Conservation (phyloP, 768 basidiomycete species). For the Psilocybe azurescens region DNA sequence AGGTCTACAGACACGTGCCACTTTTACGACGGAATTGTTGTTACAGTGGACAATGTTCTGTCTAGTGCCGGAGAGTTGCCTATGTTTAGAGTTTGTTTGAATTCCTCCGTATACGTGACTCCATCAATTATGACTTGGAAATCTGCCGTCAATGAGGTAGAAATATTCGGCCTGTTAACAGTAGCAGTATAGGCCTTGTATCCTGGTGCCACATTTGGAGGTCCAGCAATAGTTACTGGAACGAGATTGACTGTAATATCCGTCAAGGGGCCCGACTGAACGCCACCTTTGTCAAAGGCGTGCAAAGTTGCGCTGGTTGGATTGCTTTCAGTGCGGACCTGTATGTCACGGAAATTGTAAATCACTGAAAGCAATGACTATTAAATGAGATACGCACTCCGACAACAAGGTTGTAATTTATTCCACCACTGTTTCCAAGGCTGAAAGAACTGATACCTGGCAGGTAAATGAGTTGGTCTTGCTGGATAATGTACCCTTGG, state of each 20-base stretch:
- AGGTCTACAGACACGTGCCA: not conserved
- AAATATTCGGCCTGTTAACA: constrained; percentile 30
- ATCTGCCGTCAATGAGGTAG: constrained; percentile 33
- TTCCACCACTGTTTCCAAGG: constrained; percentile 18
- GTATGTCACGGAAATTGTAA: not conserved
- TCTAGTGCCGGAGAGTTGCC: not conserved
- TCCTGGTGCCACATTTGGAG: constrained; percentile 28
- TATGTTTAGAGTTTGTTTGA: constrained; percentile 16
- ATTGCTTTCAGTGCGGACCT: constrained; percentile 20
- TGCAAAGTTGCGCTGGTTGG: constrained; percentile 34
- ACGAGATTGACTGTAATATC: constrained; percentile 33
- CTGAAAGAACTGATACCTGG: constrained; percentile 30
- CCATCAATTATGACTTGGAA: constrained; percentile 31
- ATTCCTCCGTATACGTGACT: constrained; percentile 34
- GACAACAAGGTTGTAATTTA: constrained; percentile 30
- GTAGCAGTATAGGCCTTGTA: constrained; percentile 36
- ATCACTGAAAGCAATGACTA: not conserved
- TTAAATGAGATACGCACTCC: constrained; percentile 16
- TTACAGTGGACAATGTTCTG: constrained; percentile 3
- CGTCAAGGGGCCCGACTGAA: constrained; percentile 26
- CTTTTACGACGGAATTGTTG: not conserved
- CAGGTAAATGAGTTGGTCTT: constrained; percentile 39
- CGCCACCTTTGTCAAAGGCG: constrained; percentile 29
- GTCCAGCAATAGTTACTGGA: constrained; percentile 19
- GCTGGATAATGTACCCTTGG: constrained; percentile 32